Evolutionary conservation across 805 yeast genomes (phyloP).

Genomic region (Ogataea methylovora): DNA sequence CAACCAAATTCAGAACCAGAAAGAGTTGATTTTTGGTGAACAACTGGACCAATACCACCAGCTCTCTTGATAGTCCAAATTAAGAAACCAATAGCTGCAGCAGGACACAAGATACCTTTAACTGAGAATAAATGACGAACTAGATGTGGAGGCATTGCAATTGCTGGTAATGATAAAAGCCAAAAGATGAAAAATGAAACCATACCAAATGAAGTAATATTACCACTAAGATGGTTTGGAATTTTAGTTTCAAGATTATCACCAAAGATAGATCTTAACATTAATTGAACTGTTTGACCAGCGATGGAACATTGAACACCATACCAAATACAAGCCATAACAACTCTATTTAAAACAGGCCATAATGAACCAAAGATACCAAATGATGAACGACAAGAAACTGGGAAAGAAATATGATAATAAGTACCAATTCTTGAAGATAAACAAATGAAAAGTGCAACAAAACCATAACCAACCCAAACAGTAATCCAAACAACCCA

Average conservation of each 20-base stretch:
- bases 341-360: conserved; percentile 86
- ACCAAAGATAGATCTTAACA: conserved; percentile 74
- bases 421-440: conserved; percentile 73
- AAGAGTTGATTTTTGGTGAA: conserved; percentile 46
- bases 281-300: conserved; percentile 71
- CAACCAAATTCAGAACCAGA: conserved; percentile 63
- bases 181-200: conserved; percentile 77
- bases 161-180: conserved; percentile 70
- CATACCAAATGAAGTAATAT: conserved; percentile 63
- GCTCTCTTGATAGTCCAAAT: conserved; percentile 82
- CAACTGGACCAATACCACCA: conserved; percentile 69
- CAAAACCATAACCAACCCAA: conserved; percentile 73
- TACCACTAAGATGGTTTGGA: conserved; percentile 44
- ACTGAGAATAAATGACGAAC: conserved; percentile 79
- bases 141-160: conserved; percentile 76
- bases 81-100: conserved; percentile 77
- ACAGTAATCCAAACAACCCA: conserved; percentile 90
- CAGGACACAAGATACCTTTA: conserved; percentile 71
- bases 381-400: conserved; percentile 71
- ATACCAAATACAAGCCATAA: conserved; percentile 74
- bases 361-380: conserved; percentile 83
- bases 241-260: conserved; percentile 52
- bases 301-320: conserved; percentile 83
- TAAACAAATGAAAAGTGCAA: conserved; percentile 62
- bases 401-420: conserved; percentile 83